A percentile compares a stretch with the other conserved stretches of the same genome.
These are phyloP conservation scores for Dentipellis fragilis DNA, from an alignment of 768 basidiomycete genomes.

Conservation along the genomic window DNA sequence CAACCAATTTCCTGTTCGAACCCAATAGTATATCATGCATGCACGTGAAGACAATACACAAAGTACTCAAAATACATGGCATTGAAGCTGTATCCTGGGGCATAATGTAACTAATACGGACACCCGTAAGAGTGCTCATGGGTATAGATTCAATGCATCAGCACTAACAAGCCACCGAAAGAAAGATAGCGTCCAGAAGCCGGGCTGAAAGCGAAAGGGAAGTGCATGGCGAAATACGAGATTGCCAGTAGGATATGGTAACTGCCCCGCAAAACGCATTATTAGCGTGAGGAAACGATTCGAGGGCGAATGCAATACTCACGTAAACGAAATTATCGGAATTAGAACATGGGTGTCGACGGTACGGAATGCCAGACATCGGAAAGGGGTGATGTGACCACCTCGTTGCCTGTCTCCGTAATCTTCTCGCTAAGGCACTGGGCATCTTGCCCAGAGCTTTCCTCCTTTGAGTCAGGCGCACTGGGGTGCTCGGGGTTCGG, in stretches of 20 bases:
- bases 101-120: too few relatives aligned
- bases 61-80: not conserved
- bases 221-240: too few relatives aligned
- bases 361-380: slow-evolving; percentile 11
- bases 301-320: not conserved
- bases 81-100: not conserved
- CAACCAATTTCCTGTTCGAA: too few relatives aligned
- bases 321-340: not conserved
- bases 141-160: too few relatives aligned
- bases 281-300: too few relatives aligned
- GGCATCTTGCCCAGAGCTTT: not conserved
- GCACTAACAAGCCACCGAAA: too few relatives aligned
- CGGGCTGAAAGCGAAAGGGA: too few relatives aligned
- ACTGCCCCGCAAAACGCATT: too few relatives aligned
- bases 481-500: not conserved
- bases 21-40: not conserved
- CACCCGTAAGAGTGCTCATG: too few relatives aligned
- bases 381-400: not conserved
- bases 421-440: not conserved
- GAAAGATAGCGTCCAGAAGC: too few relatives aligned
- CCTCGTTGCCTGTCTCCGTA: too few relatives aligned
- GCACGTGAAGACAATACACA: not conserved
- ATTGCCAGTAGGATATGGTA: too few relatives aligned
- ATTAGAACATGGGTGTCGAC: slow-evolving; percentile 9
- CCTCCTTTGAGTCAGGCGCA: not conserved